Evolutionary conservation across 2,329 filamentous ascomycete species (phyloP), one percentile per base, ranked within the genome.

Genomic region (Aphanocladium album): DNA sequence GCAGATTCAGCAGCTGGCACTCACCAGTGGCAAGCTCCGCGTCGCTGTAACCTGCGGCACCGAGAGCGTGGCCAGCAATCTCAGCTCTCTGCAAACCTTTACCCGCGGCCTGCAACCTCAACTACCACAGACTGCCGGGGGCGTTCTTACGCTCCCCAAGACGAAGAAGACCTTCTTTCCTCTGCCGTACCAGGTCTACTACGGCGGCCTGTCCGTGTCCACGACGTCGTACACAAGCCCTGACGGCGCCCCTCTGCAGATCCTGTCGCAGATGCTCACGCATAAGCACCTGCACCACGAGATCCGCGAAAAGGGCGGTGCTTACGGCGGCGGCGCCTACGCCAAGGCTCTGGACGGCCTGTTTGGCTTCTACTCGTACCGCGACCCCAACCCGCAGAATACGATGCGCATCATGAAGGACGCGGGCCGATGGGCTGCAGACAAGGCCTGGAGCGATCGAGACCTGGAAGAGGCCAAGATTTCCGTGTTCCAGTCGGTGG

Each of bases 281-380:
- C 93, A 99, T 77, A 97, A 96, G 75, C 90, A 97, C 71, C 81
- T 99, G 30, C 95, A 99, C 72, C 93, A 96, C 67, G 95, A 98
- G 74, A 97, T 99, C 66, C 90, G 95, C 60, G 95, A 99, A 72
- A 98, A 98, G 76, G 95, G 95, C 35, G 95, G 95, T 41, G 95
- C 95, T 0, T 99, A 99, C 67, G 95, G 95, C 49, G 95, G 91
- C 23, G 92, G 93, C 16, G 93, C 95, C 1, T 93, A 91, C 72
- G 88, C 89, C 49, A 86, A 87, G 25, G 85, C 89, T 0, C 77
- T 96, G 8, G 89, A 91, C 66, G 93, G 93, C 25, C 74, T 96
- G 1, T 98, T 99, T 67, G 91, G 91, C 17, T 96, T 97, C 77
- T 97, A 96, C 77, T 93, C 90, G 49, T 99, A 99, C 80, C 90